phyloP scores from a whole-genome alignment of 768 basidiomycete species.

The Auriscalpium vulgare region DNA sequence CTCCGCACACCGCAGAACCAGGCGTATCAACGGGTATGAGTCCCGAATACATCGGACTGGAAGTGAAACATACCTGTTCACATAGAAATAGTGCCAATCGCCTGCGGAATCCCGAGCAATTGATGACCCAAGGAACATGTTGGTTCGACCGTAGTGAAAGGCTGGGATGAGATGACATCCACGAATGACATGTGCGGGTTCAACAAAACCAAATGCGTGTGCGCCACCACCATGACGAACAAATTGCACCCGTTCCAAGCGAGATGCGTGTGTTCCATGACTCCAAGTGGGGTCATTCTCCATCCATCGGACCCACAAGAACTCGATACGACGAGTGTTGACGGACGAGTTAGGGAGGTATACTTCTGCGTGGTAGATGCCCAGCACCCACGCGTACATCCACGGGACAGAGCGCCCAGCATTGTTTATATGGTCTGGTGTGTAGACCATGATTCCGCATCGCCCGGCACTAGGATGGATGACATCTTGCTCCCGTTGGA shows the following conservation, averaged over 20 bases:
- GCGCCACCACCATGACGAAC: constrained; percentile 18
- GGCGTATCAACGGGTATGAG: not conserved
- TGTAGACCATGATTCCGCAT: constrained; percentile 15
- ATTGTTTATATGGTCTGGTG: not conserved
- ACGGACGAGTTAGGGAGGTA: not conserved
- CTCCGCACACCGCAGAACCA: no score
- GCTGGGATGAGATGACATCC: constrained; percentile 36
- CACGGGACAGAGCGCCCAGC: constrained; percentile 16
- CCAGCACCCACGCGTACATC: constrained; percentile 14
- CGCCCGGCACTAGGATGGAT: constrained; percentile 9
- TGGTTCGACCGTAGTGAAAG: constrained; percentile 22
- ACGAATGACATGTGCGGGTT: constrained; percentile 33
- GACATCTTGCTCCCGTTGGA: constrained; percentile 10
- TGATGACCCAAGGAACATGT: constrained; percentile 5
- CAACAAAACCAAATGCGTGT: constrained; percentile 36
- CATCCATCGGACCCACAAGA: constrained; percentile 3
- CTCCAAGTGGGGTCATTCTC: not conserved
- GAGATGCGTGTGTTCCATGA: not conserved
- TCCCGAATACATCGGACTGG: no score
- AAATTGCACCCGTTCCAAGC: constrained; percentile 33
- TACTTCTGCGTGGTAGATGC: not conserved
- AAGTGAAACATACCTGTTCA: not conserved
- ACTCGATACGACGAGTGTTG: not conserved
- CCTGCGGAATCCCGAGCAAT: constrained; percentile 1
- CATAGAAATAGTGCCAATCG: not conserved